Evolutionary conservation across 495 filamentous ascomycete genomes (phyloP).

Genomic region (Filosporella fistucella): DNA sequence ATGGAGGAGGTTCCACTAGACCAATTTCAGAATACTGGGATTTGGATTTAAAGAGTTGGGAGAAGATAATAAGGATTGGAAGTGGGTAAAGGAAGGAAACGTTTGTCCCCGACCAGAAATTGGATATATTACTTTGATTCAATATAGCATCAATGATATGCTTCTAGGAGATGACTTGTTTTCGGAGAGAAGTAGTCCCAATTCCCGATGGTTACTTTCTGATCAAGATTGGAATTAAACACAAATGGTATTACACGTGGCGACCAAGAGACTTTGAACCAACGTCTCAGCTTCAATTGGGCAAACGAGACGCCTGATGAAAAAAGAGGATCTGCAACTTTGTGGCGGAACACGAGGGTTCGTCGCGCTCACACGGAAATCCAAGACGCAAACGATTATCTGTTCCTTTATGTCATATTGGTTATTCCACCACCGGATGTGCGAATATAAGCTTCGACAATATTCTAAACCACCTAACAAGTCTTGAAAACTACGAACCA

Average conservation of each 20-base stretch:
- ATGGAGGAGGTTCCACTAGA: too few species aligned
- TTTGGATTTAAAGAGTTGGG: too few species aligned
- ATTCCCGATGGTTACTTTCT: too few species aligned
- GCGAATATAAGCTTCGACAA: not conserved
- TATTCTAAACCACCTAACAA: not conserved
- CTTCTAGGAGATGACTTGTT: too few species aligned
- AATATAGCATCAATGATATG: too few species aligned
- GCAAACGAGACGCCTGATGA: not conserved
- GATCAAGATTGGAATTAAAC: too few species aligned
- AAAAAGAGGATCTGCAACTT: not conserved
- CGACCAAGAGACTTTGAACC: not conserved
- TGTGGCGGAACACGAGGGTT: not conserved
- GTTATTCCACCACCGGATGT: not conserved
- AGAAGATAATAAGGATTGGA: too few species aligned
- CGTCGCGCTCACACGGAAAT: not conserved
- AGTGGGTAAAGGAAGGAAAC: too few species aligned
- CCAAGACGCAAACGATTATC: not conserved
- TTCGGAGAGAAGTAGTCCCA: too few species aligned
- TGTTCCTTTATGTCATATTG: not conserved
- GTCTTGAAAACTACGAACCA: not conserved
- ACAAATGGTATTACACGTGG: not conserved
- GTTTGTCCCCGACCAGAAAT: too few species aligned
- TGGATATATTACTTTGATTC: too few species aligned
- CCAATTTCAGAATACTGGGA: too few species aligned
- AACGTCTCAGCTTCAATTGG: not conserved